Conservation (phyloP, 2,329 filamentous ascomycete genomes). For the Neonectria punicea region DNA sequence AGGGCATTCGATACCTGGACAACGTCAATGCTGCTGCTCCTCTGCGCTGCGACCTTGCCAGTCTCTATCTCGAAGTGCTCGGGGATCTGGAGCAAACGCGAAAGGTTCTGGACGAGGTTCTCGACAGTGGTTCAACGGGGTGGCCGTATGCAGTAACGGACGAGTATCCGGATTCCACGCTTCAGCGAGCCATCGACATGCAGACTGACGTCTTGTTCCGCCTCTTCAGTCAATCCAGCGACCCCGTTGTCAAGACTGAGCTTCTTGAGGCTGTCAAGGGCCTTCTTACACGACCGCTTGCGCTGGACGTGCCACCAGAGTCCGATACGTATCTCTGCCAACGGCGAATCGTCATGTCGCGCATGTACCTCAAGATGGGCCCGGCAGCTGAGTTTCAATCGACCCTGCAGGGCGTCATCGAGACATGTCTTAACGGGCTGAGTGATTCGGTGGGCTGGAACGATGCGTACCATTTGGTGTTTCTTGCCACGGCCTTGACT, state of each 20-base stretch:
- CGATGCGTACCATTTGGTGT: constrained; percentile 30
- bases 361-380: constrained; percentile 41
- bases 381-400: constrained; percentile 36
- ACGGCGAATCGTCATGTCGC: constrained; percentile 28
- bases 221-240: constrained; percentile 33
- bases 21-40: constrained; percentile 41
- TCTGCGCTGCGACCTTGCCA: constrained; percentile 33
- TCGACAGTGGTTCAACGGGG: constrained; percentile 34
- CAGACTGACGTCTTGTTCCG: constrained; percentile 35
- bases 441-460: constrained; percentile 42
- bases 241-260: constrained; percentile 33
- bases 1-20: constrained; percentile 38
- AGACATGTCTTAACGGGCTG: constrained; percentile 32
- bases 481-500: constrained; percentile 28
- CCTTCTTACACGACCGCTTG: constrained; percentile 30
- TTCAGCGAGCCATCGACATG: constrained; percentile 26
- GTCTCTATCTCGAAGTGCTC: constrained; percentile 29
- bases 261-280: constrained; percentile 29
- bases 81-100: constrained; percentile 28
- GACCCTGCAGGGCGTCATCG: constrained; percentile 32
- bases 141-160: constrained; percentile 37
- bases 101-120: constrained; percentile 33
- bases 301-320: constrained; percentile 33
- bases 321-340: constrained; percentile 24
- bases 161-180: constrained; percentile 21